These are phyloP conservation scores for Parietaria judaica DNA, from an alignment of 306 rosid genomes.

Conservation along the genomic window DNA sequence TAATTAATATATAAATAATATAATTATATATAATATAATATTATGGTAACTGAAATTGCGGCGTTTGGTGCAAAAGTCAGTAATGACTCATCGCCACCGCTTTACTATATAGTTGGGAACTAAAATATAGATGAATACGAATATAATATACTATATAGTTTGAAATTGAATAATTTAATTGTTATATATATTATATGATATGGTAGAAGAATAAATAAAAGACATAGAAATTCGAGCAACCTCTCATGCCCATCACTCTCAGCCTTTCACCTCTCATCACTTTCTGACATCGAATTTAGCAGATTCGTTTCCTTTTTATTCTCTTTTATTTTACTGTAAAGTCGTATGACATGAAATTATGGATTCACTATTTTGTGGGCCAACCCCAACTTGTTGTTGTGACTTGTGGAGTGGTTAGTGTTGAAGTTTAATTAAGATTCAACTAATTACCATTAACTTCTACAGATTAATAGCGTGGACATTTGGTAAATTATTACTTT, in stretches of 20 bases:
- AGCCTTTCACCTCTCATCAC: neutral
- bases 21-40: no score
- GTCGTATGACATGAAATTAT: conserved; percentile 10
- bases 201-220: neutral
- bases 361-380: neutral
- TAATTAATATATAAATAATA: no score
- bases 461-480: no score
- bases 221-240: conserved; percentile 16
- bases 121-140: neutral
- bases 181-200: neutral
- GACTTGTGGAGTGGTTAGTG: neutral
- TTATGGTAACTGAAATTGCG: no score
- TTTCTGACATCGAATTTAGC: conserved; percentile 14
- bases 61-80: no score
- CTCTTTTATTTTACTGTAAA: neutral
- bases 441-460: no score
- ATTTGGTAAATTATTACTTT: no score
- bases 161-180: neutral
- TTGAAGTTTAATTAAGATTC: neutral
- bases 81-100: no score
- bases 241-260: conserved; percentile 4
- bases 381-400: neutral
- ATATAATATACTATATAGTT: no score
- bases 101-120: neutral
- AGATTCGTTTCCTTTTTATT: neutral